Percentiles rank a stretch among this genome's conserved stretches.
These are phyloP conservation scores for Colletotrichum salicis DNA, from an alignment of 2,329 filamentous ascomycete species.

Conservation along the genomic window DNA sequence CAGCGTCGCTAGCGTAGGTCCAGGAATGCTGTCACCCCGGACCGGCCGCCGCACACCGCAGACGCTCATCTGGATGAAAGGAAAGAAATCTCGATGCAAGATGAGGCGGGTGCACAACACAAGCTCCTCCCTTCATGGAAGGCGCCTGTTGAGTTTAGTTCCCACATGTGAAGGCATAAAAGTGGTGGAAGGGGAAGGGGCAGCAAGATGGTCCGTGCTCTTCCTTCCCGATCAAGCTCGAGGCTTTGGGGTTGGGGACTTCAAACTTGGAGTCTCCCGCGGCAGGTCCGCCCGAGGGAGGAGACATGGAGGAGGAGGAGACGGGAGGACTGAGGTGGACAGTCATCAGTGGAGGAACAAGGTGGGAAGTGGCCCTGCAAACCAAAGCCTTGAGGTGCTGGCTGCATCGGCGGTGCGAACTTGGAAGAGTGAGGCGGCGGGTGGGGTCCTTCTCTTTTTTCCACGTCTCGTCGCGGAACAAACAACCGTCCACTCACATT, in stretches of 20 bases:
- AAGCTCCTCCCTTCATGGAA: neutral
- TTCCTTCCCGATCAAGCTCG: slow-evolving; percentile 6
- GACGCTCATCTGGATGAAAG: neutral
- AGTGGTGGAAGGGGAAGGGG: neutral
- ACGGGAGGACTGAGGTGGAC: neutral
- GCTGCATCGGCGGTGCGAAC: neutral
- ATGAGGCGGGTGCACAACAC: neutral
- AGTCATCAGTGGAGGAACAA: too few relatives aligned
- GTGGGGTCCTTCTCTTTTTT: slow-evolving; percentile 17
- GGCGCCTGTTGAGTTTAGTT: neutral
- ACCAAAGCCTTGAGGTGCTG: too few relatives aligned
- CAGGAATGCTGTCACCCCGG: neutral
- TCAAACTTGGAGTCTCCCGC: neutral
- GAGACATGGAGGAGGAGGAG: slow-evolving; percentile 8
- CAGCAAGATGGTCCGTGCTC: slow-evolving; percentile 21
- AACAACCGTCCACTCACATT: slow-evolving; percentile 19
- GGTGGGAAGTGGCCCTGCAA: too few relatives aligned
- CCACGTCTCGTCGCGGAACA: slow-evolving; percentile 2
- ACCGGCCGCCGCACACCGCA: neutral
- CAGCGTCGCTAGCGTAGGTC: neutral
- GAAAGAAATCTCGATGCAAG: neutral
- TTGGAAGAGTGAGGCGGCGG: slow-evolving; percentile 28
- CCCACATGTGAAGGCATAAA: slow-evolving; percentile 16
- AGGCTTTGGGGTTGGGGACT: slow-evolving; percentile 1
- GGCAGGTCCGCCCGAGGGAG: slow-evolving; percentile 23